Conservation (phyloP, 768 basidiomycete species). For the Boletus rex-veris region DNA sequence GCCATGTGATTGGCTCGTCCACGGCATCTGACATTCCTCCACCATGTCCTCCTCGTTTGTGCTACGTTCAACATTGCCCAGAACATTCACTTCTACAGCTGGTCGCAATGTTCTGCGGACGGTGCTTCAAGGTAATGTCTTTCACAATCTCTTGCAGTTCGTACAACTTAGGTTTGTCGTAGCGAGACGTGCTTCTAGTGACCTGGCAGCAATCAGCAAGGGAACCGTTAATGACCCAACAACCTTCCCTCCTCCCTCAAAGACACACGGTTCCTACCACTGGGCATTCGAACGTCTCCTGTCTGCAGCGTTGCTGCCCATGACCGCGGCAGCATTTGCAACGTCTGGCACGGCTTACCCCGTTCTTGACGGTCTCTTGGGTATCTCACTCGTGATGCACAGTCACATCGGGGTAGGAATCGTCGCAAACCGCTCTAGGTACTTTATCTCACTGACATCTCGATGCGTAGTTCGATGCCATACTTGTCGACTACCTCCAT, state of each 20-base stretch:
- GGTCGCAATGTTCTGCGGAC: slow-evolving; percentile 41
- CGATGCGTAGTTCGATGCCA: slow-evolving; percentile 59
- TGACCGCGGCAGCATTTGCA: slow-evolving; percentile 83
- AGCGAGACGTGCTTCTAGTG: slow-evolving; percentile 42
- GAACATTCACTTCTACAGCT: slow-evolving; percentile 35
- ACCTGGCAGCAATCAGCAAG: slow-evolving; percentile 67
- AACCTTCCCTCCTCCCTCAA: slow-evolving; percentile 77
- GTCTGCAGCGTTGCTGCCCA: slow-evolving; percentile 81
- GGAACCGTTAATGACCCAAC: slow-evolving; percentile 97
- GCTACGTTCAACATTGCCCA: slow-evolving; percentile 47
- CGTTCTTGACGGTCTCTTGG: slow-evolving; percentile 85
- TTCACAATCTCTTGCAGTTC: background rate
- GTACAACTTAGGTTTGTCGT: background rate
- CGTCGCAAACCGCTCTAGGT: background rate
- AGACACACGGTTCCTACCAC: slow-evolving; percentile 85
- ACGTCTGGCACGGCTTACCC: slow-evolving; percentile 76
- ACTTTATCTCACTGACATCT: background rate
- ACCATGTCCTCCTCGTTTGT: slow-evolving; percentile 49
- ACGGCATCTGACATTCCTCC: too few species aligned
- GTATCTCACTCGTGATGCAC: slow-evolving; percentile 85
- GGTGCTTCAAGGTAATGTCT: slow-evolving; percentile 30
- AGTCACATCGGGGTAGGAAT: slow-evolving; percentile 85
- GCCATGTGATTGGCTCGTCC: background rate
- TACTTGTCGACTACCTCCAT: slow-evolving; percentile 88
- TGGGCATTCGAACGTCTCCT: slow-evolving; percentile 93